A percentile compares a stretch with the other conserved stretches of the same genome.
These are phyloP conservation scores for Microcyclosporella mali DNA, from an alignment of 2,329 filamentous ascomycete genomes.

Conservation along the genomic window DNA sequence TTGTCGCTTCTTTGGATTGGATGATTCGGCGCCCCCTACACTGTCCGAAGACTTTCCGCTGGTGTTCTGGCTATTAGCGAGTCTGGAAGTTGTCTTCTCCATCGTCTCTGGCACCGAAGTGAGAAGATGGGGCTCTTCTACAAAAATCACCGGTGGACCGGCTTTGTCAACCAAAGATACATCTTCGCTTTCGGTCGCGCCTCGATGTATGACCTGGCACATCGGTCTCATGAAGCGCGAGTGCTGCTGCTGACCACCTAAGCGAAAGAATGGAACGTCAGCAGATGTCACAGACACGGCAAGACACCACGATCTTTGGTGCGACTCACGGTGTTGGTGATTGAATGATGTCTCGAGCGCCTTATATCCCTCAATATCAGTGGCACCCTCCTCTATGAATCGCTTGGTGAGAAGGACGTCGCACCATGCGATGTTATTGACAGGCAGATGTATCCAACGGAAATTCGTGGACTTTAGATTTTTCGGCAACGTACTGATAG, in stretches of 20 bases:
- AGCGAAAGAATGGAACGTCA: too few relatives aligned
- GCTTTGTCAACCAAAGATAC: conserved; percentile 1
- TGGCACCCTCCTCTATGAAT: conserved; percentile 57
- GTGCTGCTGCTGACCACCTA: conserved; percentile 52
- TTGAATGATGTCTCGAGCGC: conserved; percentile 56
- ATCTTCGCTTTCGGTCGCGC: conserved; percentile 12
- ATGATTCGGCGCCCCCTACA: neutral
- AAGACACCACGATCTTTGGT: too few relatives aligned
- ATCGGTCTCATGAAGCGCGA: conserved; percentile 58
- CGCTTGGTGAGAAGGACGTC: conserved; percentile 58
- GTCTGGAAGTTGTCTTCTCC: neutral
- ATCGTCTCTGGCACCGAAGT: neutral
- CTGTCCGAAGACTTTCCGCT: neutral
- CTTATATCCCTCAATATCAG: conserved; percentile 60
- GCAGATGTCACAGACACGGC: too few relatives aligned
- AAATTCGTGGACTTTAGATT: conserved; percentile 39
- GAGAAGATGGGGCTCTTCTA: neutral
- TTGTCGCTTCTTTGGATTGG: neutral
- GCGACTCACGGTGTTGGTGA: conserved; percentile 56
- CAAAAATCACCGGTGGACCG: neutral
- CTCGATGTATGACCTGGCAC: conserved; percentile 32
- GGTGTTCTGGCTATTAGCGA: neutral
- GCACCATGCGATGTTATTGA: conserved; percentile 54
- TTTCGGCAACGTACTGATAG: conserved; percentile 32
- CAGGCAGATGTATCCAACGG: conserved; percentile 43